Base-by-base conservation (phyloP, 108 stramenopile genomes). In the Chaetoceros tenuissimus region DNA sequence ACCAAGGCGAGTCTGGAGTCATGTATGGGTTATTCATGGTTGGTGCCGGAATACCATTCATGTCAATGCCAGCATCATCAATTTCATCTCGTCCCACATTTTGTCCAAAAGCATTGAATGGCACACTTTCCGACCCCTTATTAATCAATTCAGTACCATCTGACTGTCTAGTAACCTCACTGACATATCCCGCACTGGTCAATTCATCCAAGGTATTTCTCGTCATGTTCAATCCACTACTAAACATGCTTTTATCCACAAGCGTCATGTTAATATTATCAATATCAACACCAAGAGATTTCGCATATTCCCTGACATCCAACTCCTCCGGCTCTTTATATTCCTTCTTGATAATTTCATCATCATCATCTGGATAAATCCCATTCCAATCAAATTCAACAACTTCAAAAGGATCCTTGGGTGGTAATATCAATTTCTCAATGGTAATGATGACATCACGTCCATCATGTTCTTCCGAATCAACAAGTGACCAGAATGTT, bases 371-470 rank as follows among this genome's bases (percentile, higher is more conserved):
- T 16, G 60, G 59, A 53, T 82, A 92, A 8, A 88, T 52, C 7
- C 90, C 90, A 31, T 81, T 81, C 90, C 90, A 92, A 49, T 92
- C 90, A 60, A 84, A 88, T 8, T 84, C 82, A 30, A 83, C 59
- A 24, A 77, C 64, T 24, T 83, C 81, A 67, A 79, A 79, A 30
- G 74, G 72, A 63, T 82, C 76, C 49, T 69, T 57, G 22, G 75
- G 64, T 27, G 62, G 61, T 19, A 55, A 60, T 47, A 78, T 62
- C 20, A 56, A 51, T 57, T 87, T 87, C 59, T 92, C 84, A 55
- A 86, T 79, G 1, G 81, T 84, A 3, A 87, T 67, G 2, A 71
- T 79, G 13, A 87, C 79, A 29, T 72, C 63, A 30, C 82, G 62
- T 28, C 34, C 26, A 21, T 29, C 43, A 20, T 40, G 26, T 24